A percentile compares a stretch with the other conserved stretches of the same genome.
phyloP scores from a whole-genome alignment of 2,329 filamentous ascomycete species.

The Fusarium pininemorale region DNA sequence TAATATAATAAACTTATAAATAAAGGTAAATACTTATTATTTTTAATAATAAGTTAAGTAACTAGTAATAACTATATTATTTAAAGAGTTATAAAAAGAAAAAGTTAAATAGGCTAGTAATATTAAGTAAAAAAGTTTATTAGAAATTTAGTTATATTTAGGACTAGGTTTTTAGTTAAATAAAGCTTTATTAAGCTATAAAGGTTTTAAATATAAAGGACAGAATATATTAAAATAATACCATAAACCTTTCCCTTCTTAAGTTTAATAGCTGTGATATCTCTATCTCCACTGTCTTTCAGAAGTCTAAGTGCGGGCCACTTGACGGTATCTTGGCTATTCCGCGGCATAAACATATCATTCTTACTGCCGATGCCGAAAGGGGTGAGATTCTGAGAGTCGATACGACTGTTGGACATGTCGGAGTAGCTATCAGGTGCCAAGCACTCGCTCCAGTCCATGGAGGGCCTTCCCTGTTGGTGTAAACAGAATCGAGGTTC shows the following conservation, averaged over 20 bases:
- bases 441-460: not conserved
- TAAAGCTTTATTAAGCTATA: too few relatives aligned
- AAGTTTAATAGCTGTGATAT: not conserved
- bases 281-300: not conserved
- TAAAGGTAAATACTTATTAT: too few relatives aligned
- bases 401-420: not conserved
- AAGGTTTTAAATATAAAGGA: too few relatives aligned
- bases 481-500: slow-evolving; percentile 4
- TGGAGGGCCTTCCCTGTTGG: not conserved
- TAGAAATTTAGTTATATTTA: too few relatives aligned
- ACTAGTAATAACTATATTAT: too few relatives aligned
- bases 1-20: too few relatives aligned
- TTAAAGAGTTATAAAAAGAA: too few relatives aligned
- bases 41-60: too few relatives aligned
- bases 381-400: not conserved
- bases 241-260: not conserved
- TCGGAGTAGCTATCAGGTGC: not conserved
- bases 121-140: too few relatives aligned
- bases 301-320: not conserved
- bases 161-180: too few relatives aligned
- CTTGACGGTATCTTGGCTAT: not conserved
- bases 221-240: too few relatives aligned
- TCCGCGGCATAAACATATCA: not conserved
- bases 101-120: too few relatives aligned
- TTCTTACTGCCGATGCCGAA: not conserved